These are phyloP conservation scores for Guyanaporus albipodus DNA, from an alignment of 768 basidiomycete species.

Conservation along the genomic window DNA sequence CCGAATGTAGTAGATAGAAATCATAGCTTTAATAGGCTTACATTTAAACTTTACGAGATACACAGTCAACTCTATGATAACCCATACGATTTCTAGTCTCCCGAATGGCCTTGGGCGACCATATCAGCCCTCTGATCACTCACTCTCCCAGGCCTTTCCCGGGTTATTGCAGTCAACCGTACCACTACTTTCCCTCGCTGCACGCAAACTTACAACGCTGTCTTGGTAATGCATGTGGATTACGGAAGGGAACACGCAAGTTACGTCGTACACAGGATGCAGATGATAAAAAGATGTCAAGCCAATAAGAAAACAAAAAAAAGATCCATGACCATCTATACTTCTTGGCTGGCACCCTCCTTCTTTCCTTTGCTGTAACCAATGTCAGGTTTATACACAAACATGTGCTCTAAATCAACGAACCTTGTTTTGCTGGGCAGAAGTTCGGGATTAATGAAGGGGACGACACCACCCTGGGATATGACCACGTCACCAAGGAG, in stretches of 20 bases:
- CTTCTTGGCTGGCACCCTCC: slow-evolving; percentile 31
- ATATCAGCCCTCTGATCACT: too few relatives aligned
- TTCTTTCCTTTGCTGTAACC: slow-evolving; percentile 33
- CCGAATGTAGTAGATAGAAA: too few relatives aligned
- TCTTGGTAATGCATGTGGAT: slow-evolving; percentile 8
- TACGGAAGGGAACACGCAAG: slow-evolving; percentile 13
- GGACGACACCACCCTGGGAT: slow-evolving; percentile 87
- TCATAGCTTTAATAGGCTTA: too few relatives aligned
- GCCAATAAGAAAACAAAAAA: slow-evolving; percentile 17
- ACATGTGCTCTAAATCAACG: background rate
- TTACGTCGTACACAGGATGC: slow-evolving; percentile 28
- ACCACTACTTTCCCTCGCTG: too few relatives aligned
- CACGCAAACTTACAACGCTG: too few relatives aligned
- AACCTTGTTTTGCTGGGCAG: slow-evolving; percentile 32
- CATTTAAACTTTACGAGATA: too few relatives aligned
- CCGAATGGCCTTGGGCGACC: too few relatives aligned
- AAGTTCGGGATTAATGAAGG: slow-evolving; percentile 52
- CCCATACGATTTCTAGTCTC: too few relatives aligned
- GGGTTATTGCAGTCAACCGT: too few relatives aligned
- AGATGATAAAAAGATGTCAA: slow-evolving; percentile 29
- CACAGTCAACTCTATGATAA: too few relatives aligned
- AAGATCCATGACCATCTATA: slow-evolving; percentile 16
- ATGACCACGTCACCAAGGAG: slow-evolving; percentile 85
- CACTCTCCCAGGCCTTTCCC: too few relatives aligned
- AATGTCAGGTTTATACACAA: slow-evolving; percentile 1